Conservation (phyloP, 176 grass and related monocot genomes). For the Oryza glumipatula region DNA sequence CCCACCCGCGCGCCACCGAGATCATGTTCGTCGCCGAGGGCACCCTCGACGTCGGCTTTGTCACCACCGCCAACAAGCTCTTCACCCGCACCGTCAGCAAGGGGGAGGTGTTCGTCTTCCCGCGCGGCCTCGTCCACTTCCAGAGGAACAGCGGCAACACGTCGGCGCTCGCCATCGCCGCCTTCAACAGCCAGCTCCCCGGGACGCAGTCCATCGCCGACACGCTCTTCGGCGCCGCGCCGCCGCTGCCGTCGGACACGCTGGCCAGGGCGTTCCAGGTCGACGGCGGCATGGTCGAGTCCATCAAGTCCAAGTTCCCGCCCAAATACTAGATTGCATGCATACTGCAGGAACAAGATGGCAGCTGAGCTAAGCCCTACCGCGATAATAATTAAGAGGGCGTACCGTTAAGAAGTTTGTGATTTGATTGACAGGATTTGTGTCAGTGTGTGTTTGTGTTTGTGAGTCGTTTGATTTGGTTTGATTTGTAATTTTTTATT, state of each 20-base stretch:
- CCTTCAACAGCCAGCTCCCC: slow-evolving; percentile 77
- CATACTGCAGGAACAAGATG: too few species aligned
- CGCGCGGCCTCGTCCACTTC: slow-evolving; percentile 66
- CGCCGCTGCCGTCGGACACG: slow-evolving; percentile 49
- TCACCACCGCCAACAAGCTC: slow-evolving; percentile 62
- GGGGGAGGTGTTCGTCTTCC: slow-evolving; percentile 73
- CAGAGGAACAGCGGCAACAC: slow-evolving; percentile 51
- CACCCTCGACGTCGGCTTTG: slow-evolving; percentile 71
- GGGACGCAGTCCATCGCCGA: slow-evolving; percentile 58
- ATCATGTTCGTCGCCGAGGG: slow-evolving; percentile 62
- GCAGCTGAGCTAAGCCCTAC: too few species aligned
- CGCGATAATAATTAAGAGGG: not conserved
- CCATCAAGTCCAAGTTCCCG: slow-evolving; percentile 62
- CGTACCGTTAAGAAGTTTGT: not conserved
- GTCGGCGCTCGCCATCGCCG: slow-evolving; percentile 48
- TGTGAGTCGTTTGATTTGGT: not conserved
- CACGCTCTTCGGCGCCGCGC: slow-evolving; percentile 55
- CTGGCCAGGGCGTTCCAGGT: slow-evolving; percentile 62
- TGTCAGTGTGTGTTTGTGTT: too few species aligned
- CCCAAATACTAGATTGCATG: slow-evolving; percentile 29
- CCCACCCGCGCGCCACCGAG: slow-evolving; percentile 78
- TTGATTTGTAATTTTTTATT: not conserved
- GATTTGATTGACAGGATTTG: not conserved
- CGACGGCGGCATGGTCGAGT: slow-evolving; percentile 50
- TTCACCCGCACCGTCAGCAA: slow-evolving; percentile 49